phyloP scores from a whole-genome alignment of 768 basidiomycete genomes.

The Boletus huronensis region DNA sequence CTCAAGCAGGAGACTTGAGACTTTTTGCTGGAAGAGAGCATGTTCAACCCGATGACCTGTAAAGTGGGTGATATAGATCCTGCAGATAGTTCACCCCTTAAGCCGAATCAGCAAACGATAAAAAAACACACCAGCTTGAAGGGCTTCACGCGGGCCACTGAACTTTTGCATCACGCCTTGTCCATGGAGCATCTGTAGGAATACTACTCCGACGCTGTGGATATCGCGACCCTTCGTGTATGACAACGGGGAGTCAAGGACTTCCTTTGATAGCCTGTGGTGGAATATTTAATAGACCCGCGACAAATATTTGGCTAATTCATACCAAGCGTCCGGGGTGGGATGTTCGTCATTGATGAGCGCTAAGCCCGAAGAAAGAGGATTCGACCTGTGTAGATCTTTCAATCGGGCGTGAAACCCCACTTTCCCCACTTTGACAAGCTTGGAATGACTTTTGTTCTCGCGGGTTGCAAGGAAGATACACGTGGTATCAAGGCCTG shows the following conservation, averaged over 20 bases:
- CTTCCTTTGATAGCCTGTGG: constrained; percentile 71
- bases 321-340: constrained; percentile 32
- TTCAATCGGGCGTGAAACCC: constrained; percentile 68
- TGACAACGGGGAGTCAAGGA: constrained; percentile 69
- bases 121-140: constrained; percentile 45
- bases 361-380: constrained; percentile 45
- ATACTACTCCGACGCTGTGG: constrained; percentile 73
- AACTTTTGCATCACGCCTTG: constrained; percentile 58
- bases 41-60: constrained; percentile 49
- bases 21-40: constrained; percentile 60
- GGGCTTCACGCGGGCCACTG: constrained; percentile 52
- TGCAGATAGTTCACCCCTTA: constrained; percentile 22
- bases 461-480: constrained; percentile 59
- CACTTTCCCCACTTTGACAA: constrained; percentile 71
- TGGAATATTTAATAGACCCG: neutral
- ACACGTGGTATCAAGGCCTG: constrained; percentile 56
- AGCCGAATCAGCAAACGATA: neutral
- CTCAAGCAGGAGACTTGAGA: constrained; percentile 52
- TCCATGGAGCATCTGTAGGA: constrained; percentile 86
- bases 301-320: neutral
- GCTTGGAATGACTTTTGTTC: constrained; percentile 51
- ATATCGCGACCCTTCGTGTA: constrained; percentile 82
- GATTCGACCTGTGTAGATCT: constrained; percentile 83
- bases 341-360: constrained; percentile 15
- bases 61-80: constrained; percentile 52